Conservation (phyloP, 805 yeast genomes). For the Debaryomyces hansenii region DNA sequence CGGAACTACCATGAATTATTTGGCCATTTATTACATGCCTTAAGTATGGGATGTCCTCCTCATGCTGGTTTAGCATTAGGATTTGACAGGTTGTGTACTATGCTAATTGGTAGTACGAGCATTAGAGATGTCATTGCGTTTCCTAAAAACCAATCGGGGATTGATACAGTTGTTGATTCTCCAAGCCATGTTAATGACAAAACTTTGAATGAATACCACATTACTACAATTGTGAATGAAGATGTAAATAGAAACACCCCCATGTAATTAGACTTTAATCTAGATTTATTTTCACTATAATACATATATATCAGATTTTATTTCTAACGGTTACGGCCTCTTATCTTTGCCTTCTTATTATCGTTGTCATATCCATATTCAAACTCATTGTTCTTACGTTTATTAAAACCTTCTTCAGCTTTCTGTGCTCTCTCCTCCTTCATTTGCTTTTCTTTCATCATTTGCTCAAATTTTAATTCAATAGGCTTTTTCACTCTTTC, state of each 20-base stretch:
- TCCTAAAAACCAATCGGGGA: slow-evolving; percentile 88
- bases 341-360: slow-evolving; percentile 12
- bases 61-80: slow-evolving; percentile 98
- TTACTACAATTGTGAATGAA: slow-evolving; percentile 5
- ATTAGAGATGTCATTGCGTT: slow-evolving; percentile 94
- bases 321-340: slow-evolving; percentile 6
- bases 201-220: slow-evolving; percentile 55
- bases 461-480: slow-evolving; percentile 40
- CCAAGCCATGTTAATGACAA: slow-evolving; percentile 64
- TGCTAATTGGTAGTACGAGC: slow-evolving; percentile 73
- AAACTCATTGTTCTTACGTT: slow-evolving; percentile 18
- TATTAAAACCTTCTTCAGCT: slow-evolving; percentile 19
- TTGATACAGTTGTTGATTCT: slow-evolving; percentile 83
- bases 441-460: slow-evolving; percentile 28
- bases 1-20: slow-evolving; percentile 60
- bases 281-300: neutral
- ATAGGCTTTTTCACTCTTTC: slow-evolving; percentile 35
- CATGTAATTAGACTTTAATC: slow-evolving; percentile 2
- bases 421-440: slow-evolving; percentile 25
- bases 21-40: slow-evolving; percentile 82
- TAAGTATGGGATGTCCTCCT: slow-evolving; percentile 94
- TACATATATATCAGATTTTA: neutral
- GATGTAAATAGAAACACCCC: slow-evolving; percentile 6
- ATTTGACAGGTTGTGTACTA: slow-evolving; percentile 89
- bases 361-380: slow-evolving; percentile 1